Evolutionary conservation across 2,329 filamentous ascomycete genomes (phyloP).

Genomic region (Colletotrichum tamarilloi): DNA sequence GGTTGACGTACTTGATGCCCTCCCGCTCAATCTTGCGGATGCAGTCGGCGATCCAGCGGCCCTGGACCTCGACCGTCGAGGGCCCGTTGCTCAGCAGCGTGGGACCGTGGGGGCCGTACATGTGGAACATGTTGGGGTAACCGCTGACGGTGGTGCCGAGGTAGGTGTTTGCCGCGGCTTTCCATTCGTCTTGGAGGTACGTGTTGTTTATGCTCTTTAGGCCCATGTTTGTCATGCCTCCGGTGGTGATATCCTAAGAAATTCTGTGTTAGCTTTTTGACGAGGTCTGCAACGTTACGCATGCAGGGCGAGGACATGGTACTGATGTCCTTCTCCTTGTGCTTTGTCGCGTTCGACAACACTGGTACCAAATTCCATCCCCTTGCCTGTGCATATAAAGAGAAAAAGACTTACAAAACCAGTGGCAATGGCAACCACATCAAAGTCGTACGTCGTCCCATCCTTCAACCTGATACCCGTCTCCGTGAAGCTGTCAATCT

Average conservation of each 20-base stretch:
- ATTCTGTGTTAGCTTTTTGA: background rate
- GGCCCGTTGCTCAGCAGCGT: conserved; percentile 68
- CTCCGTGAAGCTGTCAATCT: conserved; percentile 53
- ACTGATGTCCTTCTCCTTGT: background rate
- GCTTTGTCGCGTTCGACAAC: background rate
- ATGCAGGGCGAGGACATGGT: background rate
- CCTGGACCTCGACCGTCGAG: conserved; percentile 64
- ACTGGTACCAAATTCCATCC: background rate
- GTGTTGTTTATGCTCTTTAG: conserved; percentile 52
- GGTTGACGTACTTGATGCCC: conserved; percentile 61
- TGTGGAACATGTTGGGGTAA: conserved; percentile 63
- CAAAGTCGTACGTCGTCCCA: conserved; percentile 54
- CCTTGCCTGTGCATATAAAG: background rate
- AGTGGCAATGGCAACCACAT: conserved; percentile 57
- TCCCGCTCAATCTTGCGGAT: conserved; percentile 60
- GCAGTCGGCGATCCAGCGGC: conserved; percentile 63
- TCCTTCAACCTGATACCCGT: conserved; percentile 53
- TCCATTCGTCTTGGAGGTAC: conserved; percentile 56
- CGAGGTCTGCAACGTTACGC: background rate
- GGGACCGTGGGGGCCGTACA: conserved; percentile 68
- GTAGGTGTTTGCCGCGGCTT: conserved; percentile 53
- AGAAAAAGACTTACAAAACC: conserved; percentile 52
- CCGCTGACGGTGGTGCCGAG: conserved; percentile 55
- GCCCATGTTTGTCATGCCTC: conserved; percentile 57
- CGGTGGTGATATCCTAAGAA: conserved; percentile 16